Conservation (phyloP, 2,329 filamentous ascomycete species). For the Neonectria coccinea region DNA sequence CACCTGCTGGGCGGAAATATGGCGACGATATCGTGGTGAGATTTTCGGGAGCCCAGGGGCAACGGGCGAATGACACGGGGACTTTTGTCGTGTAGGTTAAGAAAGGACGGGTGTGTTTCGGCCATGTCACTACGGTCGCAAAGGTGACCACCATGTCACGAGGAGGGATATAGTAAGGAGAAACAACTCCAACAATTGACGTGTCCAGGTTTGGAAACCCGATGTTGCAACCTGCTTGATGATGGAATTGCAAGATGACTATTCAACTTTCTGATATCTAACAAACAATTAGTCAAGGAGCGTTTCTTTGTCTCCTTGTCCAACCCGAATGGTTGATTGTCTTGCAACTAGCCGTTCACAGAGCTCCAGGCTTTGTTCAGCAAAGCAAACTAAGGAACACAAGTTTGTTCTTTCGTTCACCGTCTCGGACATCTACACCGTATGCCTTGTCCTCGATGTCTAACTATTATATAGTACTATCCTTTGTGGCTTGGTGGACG, state of each 20-base stretch:
- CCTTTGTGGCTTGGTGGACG: not conserved
- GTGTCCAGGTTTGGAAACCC: slow-evolving; percentile 17
- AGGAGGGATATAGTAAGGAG: slow-evolving; percentile 12
- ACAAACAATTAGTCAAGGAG: not conserved
- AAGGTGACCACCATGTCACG: slow-evolving; percentile 16
- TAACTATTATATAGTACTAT: not conserved
- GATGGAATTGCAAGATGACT: not conserved
- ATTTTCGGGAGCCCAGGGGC: slow-evolving; percentile 3
- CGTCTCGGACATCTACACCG: no score
- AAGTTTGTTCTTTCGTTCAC: not conserved
- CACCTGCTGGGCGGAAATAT: slow-evolving; percentile 9
- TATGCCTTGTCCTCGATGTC: not conserved
- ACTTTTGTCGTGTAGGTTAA: slow-evolving; percentile 17
- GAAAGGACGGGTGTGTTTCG: slow-evolving; percentile 9
- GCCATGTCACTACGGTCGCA: slow-evolving; percentile 6
- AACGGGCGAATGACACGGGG: slow-evolving; percentile 5
- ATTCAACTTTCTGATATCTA: no score
- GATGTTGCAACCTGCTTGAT: not conserved
- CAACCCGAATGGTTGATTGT: not conserved
- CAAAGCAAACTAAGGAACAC: not conserved
- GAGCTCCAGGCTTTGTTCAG: not conserved
- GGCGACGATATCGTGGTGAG: slow-evolving; percentile 22
- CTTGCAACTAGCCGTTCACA: not conserved
- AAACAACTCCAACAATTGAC: slow-evolving; percentile 25
- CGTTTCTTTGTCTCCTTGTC: not conserved